Base-by-base conservation (phyloP, 257 asterid species). In the Nicotiana otophora region DNA sequence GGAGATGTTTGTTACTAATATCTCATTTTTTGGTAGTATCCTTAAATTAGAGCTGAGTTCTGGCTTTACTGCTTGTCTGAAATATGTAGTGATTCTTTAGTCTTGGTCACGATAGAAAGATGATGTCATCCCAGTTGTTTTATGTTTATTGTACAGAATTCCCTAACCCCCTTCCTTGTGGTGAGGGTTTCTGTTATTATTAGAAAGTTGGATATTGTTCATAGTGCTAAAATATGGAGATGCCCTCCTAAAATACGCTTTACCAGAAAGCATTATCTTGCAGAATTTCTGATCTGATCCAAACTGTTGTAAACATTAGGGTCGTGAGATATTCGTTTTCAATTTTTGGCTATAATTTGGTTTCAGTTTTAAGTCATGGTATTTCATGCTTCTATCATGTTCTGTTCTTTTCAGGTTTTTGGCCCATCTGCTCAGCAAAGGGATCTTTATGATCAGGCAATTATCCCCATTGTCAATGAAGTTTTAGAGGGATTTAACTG, bases 401-500 rank as follows among this genome's bases (percentile, higher is more conserved):
- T 48, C 8, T 42, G 34, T 72, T 20, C 78, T 48, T 20, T 75
- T 48, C 83, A 94, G 98, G 98, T 94, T 10, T 94, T 94, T 89
- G 97, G 97, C 70, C 96, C 98, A 23, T 89, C 89, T 81, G 92
- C 98, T 84, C 90, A 86, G 81, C 98, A 94, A 86, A 92, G 58
- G 77, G 98, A 93, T 83, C 92, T 94, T 12, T 94, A 92, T 67
- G 93, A 94, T 12, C 97, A 94, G 85, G 97, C 97, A 64, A 92
- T 94, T 63, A 87, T 93, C 7, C 98, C 97, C 7, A 92, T 94
- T 62, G 98, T 94, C 33, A 84, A 93, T 82, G 98, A 94, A 84
- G 97, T 94, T 12, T 80, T 94, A 84, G 98, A 93, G 84, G 98
- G 97, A 36, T 94, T 93, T 86, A 93, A 94, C 86, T 94, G 98